phyloP scores from a whole-genome alignment of 23 red algal genomes.

The Agarophyton chilense region DNA sequence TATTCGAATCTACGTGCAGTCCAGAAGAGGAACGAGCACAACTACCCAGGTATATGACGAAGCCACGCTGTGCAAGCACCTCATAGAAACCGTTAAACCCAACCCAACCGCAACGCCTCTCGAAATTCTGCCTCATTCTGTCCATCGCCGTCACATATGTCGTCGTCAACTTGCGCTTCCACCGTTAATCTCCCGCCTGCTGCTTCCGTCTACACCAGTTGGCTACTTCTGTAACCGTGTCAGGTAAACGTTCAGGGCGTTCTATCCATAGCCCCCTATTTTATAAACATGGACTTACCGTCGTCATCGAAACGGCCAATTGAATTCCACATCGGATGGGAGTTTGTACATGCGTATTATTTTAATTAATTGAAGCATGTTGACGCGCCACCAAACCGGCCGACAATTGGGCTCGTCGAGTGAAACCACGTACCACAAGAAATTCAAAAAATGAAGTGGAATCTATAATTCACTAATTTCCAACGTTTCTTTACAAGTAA shows the following conservation, averaged over 20 bases:
- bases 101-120: too few species aligned
- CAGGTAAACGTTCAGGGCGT: neutral
- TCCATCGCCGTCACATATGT: neutral
- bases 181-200: neutral
- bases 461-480: too few species aligned
- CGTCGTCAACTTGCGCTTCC: neutral
- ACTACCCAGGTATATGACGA: constrained; percentile 42
- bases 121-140: neutral
- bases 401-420: too few species aligned
- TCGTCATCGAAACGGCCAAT: neutral
- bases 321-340: neutral
- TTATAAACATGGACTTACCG: neutral
- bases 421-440: too few species aligned
- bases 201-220: neutral
- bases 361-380: too few species aligned
- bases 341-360: neutral
- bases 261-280: neutral
- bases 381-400: too few species aligned
- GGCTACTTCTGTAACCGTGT: neutral
- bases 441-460: too few species aligned
- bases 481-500: too few species aligned
- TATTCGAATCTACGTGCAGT: constrained; percentile 4
- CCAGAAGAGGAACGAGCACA: constrained; percentile 54
- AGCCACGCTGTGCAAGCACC: neutral
- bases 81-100: neutral